Percentiles rank a stretch among this genome's conserved stretches.
Evolutionary conservation across 2,329 filamentous ascomycete genomes (phyloP).

Genomic region (Penicillium sclerotigenum): DNA sequence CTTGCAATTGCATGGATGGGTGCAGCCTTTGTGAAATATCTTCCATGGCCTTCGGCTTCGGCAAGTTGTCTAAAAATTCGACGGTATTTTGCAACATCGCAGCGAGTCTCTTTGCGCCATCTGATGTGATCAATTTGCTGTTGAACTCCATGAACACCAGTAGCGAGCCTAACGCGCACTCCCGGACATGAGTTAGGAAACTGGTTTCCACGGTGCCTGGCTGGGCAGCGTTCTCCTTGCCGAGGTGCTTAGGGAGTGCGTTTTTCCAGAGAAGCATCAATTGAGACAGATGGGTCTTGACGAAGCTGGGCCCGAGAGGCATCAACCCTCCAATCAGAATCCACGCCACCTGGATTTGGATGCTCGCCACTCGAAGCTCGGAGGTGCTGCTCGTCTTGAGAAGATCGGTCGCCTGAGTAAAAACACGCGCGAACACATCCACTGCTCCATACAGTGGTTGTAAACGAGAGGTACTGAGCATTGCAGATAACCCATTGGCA

Average conservation of each 20-base stretch:
- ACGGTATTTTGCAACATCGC: conserved; percentile 94
- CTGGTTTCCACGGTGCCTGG: conserved; percentile 83
- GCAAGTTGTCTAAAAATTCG: conserved; percentile 79
- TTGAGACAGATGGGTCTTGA: conserved; percentile 96
- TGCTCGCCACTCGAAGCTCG: conserved; percentile 84
- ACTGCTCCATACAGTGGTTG: conserved; percentile 92
- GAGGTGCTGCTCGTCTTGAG: conserved; percentile 90
- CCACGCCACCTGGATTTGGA: conserved; percentile 97
- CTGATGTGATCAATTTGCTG: conserved; percentile 81
- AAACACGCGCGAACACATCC: conserved; percentile 87
- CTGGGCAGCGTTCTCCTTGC: conserved; percentile 83
- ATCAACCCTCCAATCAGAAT: conserved; percentile 94
- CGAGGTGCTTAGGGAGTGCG: conserved; percentile 87
- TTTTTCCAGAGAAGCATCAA: conserved; percentile 95
- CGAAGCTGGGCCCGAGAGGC: conserved; percentile 95
- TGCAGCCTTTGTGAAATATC: conserved; percentile 81
- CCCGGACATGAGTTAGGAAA: conserved; percentile 89
- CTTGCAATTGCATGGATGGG: conserved; percentile 80
- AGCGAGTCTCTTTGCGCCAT: conserved; percentile 89
- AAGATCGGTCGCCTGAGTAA: conserved; percentile 86
- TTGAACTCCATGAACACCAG: conserved; percentile 93
- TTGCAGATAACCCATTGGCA: conserved; percentile 84
- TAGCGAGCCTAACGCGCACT: conserved; percentile 89
- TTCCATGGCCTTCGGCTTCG: conserved; percentile 77
- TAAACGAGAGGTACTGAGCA: conserved; percentile 81